Conservation (phyloP, 2,329 filamentous ascomycete species). For the Gyromitra esculenta region DNA sequence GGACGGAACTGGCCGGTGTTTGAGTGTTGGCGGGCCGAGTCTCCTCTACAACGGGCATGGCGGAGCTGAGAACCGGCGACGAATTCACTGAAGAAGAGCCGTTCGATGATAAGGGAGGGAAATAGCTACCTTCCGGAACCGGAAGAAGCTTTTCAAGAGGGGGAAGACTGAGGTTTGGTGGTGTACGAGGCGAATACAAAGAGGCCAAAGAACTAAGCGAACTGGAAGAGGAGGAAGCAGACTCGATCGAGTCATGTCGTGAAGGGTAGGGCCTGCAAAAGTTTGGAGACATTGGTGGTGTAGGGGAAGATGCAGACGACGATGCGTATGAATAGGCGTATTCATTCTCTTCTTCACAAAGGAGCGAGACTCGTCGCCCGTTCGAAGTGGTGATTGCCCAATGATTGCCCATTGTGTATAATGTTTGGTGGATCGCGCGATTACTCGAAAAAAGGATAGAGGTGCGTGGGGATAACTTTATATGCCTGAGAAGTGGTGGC, state of each 20-base stretch:
- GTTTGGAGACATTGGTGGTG: constrained; percentile 57
- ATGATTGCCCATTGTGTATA: constrained; percentile 55
- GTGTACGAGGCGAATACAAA: constrained; percentile 55
- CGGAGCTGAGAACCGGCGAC: constrained; percentile 42
- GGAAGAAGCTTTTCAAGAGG: constrained; percentile 57
- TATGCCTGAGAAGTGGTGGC: constrained; percentile 18
- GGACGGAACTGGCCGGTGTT: constrained; percentile 48
- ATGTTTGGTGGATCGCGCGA: constrained; percentile 29
- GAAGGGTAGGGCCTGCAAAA: constrained; percentile 53
- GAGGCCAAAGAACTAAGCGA: constrained; percentile 54
- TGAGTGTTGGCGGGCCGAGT: constrained; percentile 45
- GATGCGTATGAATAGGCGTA: constrained; percentile 54
- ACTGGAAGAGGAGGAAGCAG: constrained; percentile 55
- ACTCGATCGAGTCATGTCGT: constrained; percentile 55
- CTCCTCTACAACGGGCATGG: constrained; percentile 23
- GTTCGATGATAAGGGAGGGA: constrained; percentile 51
- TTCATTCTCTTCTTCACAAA: constrained; percentile 56
- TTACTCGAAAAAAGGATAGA: constrained; percentile 32
- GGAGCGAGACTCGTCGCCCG: constrained; percentile 57
- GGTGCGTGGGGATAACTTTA: constrained; percentile 34
- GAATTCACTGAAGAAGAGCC: constrained; percentile 54
- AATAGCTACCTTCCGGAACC: constrained; percentile 52
- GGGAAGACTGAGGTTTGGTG: constrained; percentile 56
- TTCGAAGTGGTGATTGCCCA: constrained; percentile 57
- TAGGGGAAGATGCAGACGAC: constrained; percentile 54